phyloP scores from a whole-genome alignment of 2,329 filamentous ascomycete genomes.

The Fusarium succisae region DNA sequence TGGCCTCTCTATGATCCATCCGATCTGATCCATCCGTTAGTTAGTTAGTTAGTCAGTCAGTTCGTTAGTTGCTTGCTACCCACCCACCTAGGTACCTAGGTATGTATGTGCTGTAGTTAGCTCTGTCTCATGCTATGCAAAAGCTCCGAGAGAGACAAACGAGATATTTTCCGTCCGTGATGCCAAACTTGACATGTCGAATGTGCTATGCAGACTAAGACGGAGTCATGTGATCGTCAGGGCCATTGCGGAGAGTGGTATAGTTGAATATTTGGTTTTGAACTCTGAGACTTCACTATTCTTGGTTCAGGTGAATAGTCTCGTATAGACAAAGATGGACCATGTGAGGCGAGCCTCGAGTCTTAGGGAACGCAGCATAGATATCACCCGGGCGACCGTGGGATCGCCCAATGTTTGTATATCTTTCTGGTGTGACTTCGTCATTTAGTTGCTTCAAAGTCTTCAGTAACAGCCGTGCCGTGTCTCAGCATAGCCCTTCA shows the following conservation, averaged over 20 bases:
- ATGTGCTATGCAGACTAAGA: background rate
- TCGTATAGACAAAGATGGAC: background rate
- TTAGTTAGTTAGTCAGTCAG: background rate
- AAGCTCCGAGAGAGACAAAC: slow-evolving; percentile 16
- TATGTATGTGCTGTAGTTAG: background rate
- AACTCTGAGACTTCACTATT: background rate
- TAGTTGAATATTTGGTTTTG: background rate
- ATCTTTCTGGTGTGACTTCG: background rate
- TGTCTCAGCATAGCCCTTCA: slow-evolving; percentile 9
- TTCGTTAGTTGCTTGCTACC: background rate
- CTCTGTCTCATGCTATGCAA: slow-evolving; percentile 2
- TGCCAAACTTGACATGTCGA: background rate
- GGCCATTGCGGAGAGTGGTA: background rate
- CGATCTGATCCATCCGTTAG: background rate
- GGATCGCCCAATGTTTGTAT: background rate
- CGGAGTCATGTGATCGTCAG: background rate
- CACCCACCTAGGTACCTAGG: no score
- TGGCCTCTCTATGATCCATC: background rate
- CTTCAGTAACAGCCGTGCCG: slow-evolving; percentile 1
- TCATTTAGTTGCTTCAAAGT: background rate
- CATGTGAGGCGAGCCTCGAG: background rate
- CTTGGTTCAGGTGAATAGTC: background rate
- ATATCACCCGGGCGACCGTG: background rate
- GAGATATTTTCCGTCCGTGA: background rate
- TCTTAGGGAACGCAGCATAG: background rate